Conservation (phyloP, 148 eudicot species). For the Camellia sinensis region DNA sequence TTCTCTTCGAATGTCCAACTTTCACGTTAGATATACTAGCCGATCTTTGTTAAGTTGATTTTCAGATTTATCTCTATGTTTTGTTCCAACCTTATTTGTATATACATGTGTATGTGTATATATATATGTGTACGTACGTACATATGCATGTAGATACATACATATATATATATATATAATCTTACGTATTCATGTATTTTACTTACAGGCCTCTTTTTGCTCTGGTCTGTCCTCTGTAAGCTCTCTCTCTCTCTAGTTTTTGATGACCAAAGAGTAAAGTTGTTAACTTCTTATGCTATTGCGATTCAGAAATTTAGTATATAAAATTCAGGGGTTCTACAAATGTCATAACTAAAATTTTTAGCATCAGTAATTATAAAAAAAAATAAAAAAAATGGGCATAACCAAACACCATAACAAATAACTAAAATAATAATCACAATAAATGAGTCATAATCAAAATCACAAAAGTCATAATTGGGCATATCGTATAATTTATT, state of each 20-base stretch:
- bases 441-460: no score
- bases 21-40: background rate
- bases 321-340: no score
- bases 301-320: background rate
- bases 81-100: background rate
- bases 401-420: no score
- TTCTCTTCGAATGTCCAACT: background rate
- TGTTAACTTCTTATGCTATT: background rate
- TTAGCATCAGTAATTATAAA: no score
- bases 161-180: background rate
- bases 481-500: no score
- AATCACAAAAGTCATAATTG: no score
- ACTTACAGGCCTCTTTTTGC: constrained; percentile 29
- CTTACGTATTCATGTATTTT: background rate
- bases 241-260: background rate
- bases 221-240: constrained; percentile 32
- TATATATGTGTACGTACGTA: no score
- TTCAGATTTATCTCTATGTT: background rate
- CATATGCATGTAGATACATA: background rate
- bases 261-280: background rate
- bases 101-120: background rate
- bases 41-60: constrained; percentile 4
- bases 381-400: no score
- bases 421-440: no score
- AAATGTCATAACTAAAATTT: no score